Evolutionary conservation across 495 filamentous ascomycete species (phyloP), one percentile per base, ranked within the genome.

Genomic region (Xylaria flabelliformis): DNA sequence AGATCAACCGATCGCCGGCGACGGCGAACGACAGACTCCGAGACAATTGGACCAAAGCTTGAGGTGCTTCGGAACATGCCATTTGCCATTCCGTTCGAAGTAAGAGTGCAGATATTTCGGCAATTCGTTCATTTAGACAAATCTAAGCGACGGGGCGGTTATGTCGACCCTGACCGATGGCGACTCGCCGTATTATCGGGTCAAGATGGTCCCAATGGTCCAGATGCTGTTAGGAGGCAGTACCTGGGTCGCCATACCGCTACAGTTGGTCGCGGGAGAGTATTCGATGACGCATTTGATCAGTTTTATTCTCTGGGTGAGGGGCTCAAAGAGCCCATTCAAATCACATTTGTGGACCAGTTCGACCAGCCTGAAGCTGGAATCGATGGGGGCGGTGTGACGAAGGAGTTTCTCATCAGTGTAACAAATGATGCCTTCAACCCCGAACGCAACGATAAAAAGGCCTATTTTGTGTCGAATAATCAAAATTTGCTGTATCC

Each of bases 61-160:
- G 94, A 98, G 81, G 93, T 99, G 17, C 82, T 99, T 41, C 90
- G 94, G 59, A 95, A 98, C 76, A 95, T 99, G 92, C 97, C 96
- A 0, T 99, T 98, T 76, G 92, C 95, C 74, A 97, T 98, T 66
- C 96, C 96, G 0, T 99, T 99, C 71, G 85, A 91, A 9, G 97
- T 93, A 3, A 87, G 96, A 48, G 96, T 99, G 10, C 91, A 97
- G 75, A 95, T 98, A 36, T 99, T 98, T 79, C 89, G 96, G 32
- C 87, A 97, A 78, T 99, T 98, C 77, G 94, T 98, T 42, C 80
- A 85, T 42, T 85, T 93, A 2, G 96, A 98, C 82, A 94, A 97
- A 77, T 80, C 89, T 66, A 88, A 90, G 67, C 87, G 96, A 74
- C 85, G 96, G 59, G 87, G 88, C 50, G 95, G 95, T 1, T 85